A percentile compares a stretch with the other conserved stretches of the same genome.
These are phyloP conservation scores for apple (Malus domestica) DNA, from an alignment of 306 rosid genomes.

Conservation along the genomic window ASM211411v1 NC_041796.1:4376001-4376500, in stretches of 20 bases:
- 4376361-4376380: slow-evolving; percentile 65
- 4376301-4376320: slow-evolving; percentile 99
- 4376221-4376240: slow-evolving; percentile 91
- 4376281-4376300: slow-evolving; percentile 87
- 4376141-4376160: slow-evolving; percentile 95
- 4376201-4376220: slow-evolving; percentile 94
- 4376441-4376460: slow-evolving; percentile 76
- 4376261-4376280: slow-evolving; percentile 98
- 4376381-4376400: slow-evolving; percentile 79
- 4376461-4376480: slow-evolving; percentile 97
- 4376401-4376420: slow-evolving; percentile 81
- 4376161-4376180: slow-evolving; percentile 98
- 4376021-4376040: slow-evolving; percentile 95
- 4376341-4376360: slow-evolving; percentile 65
- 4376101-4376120: slow-evolving; percentile 95
- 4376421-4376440: slow-evolving; percentile 91
- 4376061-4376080: slow-evolving; percentile 98
- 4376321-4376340: slow-evolving; percentile 97
- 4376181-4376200: slow-evolving; percentile 97
- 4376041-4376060: slow-evolving; percentile 97
- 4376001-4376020: slow-evolving; percentile 80
- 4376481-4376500: slow-evolving; percentile 95
- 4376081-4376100: slow-evolving; percentile 96
- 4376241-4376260: slow-evolving; percentile 94
- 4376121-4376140: slow-evolving; percentile 92